Percentiles rank a stretch among this genome's conserved stretches.
Evolutionary conservation across 257 asterid genomes (phyloP).

Genomic region (Coffea eugenioides): DNA sequence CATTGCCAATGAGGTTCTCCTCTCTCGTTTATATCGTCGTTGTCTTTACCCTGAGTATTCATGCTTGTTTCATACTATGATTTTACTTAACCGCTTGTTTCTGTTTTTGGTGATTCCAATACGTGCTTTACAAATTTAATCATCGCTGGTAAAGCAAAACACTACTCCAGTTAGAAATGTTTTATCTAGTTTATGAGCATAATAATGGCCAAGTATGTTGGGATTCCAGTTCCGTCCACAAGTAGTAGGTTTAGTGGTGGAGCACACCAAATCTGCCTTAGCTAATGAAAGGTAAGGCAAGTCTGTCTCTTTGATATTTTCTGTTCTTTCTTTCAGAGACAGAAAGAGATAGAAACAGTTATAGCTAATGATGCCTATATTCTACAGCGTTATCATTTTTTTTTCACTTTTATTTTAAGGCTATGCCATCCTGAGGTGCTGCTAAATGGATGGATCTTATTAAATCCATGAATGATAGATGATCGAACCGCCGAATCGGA

Average conservation of each 20-base stretch:
- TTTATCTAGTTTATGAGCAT: background rate
- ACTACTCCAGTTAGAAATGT: background rate
- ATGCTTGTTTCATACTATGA: background rate
- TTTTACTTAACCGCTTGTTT: background rate
- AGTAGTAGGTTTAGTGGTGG: background rate
- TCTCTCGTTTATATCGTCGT: slow-evolving; percentile 2
- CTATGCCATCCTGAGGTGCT: too few relatives aligned
- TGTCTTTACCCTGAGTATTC: background rate
- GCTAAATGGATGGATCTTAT: too few relatives aligned
- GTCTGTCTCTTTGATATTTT: background rate
- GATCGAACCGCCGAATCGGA: too few relatives aligned
- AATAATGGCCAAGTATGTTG: background rate
- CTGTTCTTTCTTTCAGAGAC: background rate
- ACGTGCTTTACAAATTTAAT: background rate
- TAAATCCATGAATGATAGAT: too few relatives aligned
- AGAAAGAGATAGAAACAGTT: background rate
- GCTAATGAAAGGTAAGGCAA: background rate
- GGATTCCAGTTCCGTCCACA: background rate
- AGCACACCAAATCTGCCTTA: background rate
- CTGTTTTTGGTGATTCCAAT: background rate
- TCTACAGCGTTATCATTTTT: background rate
- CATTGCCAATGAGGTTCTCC: slow-evolving; percentile 51
- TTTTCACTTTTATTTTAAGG: too few relatives aligned
- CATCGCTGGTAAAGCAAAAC: background rate
- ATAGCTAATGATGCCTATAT: background rate